Conservation (phyloP, 2,329 filamentous ascomycete species). For the Basipetospora chlamydospora region DNA sequence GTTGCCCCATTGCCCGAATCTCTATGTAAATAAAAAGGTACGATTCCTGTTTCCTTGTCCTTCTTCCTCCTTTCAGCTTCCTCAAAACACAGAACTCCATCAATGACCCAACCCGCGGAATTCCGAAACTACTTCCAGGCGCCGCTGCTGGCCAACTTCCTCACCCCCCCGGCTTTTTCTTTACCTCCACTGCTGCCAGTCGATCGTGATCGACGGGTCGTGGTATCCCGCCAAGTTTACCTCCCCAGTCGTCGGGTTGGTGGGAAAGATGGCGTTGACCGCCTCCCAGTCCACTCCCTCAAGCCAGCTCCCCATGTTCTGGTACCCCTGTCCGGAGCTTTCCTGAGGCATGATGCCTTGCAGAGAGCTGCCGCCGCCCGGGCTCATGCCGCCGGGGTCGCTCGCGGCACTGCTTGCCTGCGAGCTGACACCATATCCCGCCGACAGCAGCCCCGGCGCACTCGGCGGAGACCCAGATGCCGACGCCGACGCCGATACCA, state of each 20-base stretch:
- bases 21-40: no score
- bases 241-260: conserved; percentile 23
- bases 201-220: conserved; percentile 19
- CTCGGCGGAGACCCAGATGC: neutral
- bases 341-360: no score
- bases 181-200: conserved; percentile 14
- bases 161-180: no score
- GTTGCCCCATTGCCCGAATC: no score
- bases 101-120: no score
- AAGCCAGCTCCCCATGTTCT: conserved; percentile 11
- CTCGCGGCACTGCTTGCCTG: neutral
- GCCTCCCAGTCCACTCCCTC: conserved; percentile 48
- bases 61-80: no score
- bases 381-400: neutral
- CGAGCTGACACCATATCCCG: conserved; percentile 6
- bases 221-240: conserved; percentile 22
- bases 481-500: no score
- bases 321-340: conserved; percentile 1
- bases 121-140: no score
- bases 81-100: no score
- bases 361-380: neutral
- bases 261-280: conserved; percentile 22
- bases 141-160: no score
- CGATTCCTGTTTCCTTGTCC: no score
- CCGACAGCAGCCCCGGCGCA: neutral